Conservation (phyloP, 2,329 filamentous ascomycete genomes). For the Penicillium sp. region DNA sequence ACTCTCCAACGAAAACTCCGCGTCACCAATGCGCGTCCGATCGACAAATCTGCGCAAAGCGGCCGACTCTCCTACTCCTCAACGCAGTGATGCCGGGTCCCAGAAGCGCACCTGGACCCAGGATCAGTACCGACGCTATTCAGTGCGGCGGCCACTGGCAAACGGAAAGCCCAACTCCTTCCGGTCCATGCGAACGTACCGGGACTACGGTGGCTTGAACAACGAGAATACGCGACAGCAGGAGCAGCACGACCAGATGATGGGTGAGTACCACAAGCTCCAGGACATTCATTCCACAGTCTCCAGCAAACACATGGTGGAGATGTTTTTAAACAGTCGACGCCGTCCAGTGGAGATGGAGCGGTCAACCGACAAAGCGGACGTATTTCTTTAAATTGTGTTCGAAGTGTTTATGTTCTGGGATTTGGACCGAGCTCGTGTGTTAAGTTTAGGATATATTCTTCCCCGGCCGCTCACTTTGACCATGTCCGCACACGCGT, state of each 20-base stretch:
- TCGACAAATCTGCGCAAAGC: conserved; percentile 19
- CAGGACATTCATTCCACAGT: conserved; percentile 26
- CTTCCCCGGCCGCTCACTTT: conserved; percentile 4
- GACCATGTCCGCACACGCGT: conserved; percentile 1
- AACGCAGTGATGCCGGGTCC: conserved; percentile 11
- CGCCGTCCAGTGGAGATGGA: conserved; percentile 23
- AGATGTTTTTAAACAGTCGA: conserved; percentile 35
- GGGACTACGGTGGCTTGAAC: conserved; percentile 19
- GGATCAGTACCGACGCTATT: conserved; percentile 23
- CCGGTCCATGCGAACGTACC: conserved; percentile 26
- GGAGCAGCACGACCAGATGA: conserved; percentile 13
- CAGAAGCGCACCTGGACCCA: conserved; percentile 20
- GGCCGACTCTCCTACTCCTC: conserved; percentile 33
- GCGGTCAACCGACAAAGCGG: conserved; percentile 14
- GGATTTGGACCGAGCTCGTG: not conserved
- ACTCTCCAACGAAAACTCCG: not conserved
- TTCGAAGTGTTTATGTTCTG: conserved; percentile 5
- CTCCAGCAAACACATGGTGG: conserved; percentile 38
- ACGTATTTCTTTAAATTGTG: conserved; percentile 27
- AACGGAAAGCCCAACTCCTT: conserved; percentile 24
- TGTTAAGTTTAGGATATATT: not conserved
- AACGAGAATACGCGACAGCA: conserved; percentile 31
- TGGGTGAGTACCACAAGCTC: conserved; percentile 18
- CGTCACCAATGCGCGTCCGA: conserved; percentile 25
- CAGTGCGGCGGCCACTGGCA: conserved; percentile 18